These are phyloP conservation scores for Lipomyces kockii DNA, from an alignment of 805 yeast genomes.

Conservation along the genomic window DNA sequence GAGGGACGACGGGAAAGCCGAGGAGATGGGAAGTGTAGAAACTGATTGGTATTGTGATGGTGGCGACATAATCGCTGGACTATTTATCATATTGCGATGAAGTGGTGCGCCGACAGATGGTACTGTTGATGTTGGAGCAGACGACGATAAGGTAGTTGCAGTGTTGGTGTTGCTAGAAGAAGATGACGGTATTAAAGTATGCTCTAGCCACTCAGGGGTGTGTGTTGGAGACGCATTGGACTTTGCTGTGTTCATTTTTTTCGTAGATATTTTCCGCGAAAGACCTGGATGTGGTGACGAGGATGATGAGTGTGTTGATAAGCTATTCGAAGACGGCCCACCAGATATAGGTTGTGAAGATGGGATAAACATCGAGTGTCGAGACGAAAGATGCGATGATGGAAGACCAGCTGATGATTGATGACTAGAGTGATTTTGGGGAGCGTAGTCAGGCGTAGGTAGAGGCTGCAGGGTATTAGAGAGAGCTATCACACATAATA, in stretches of 20 bases:
- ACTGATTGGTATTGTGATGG: not conserved
- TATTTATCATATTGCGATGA: not conserved
- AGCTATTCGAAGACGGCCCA: not conserved
- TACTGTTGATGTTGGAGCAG: not conserved
- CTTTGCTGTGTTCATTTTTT: slow-evolving; percentile 9
- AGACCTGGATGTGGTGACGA: not conserved
- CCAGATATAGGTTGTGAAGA: slow-evolving; percentile 16
- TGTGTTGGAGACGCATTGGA: slow-evolving; percentile 24
- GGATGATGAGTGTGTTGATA: not conserved
- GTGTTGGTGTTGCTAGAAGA: not conserved
- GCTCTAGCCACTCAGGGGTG: slow-evolving; percentile 36
- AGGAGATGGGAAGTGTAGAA: slow-evolving; percentile 6
- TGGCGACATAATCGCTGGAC: not conserved
- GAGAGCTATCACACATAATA: not conserved
- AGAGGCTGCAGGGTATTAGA: slow-evolving; percentile 17
- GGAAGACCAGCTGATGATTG: slow-evolving; percentile 24
- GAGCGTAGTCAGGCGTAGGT: slow-evolving; percentile 41
- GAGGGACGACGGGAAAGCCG: slow-evolving; percentile 20
- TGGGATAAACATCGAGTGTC: slow-evolving; percentile 38
- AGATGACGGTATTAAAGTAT: slow-evolving; percentile 16
- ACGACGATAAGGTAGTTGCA: not conserved
- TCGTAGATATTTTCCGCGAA: slow-evolving; percentile 22
- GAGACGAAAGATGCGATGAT: slow-evolving; percentile 17
- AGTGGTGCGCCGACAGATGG: not conserved
- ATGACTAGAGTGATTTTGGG: slow-evolving; percentile 44